Conservation (phyloP, 352 stramenopile species). For the Globisporangium orthogonon region DNA sequence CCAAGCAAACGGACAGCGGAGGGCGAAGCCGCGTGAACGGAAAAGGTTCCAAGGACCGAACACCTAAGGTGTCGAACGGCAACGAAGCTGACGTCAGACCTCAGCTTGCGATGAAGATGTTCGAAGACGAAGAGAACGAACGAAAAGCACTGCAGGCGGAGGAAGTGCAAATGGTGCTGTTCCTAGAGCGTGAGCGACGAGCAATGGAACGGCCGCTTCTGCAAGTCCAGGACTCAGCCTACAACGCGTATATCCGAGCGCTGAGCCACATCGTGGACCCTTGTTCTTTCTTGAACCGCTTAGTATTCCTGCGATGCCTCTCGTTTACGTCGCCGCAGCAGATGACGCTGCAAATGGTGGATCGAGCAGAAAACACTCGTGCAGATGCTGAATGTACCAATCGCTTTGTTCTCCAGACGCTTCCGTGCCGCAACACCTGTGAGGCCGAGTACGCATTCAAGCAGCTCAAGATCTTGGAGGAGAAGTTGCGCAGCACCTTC, state of each 20-base stretch:
- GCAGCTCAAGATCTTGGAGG: slow-evolving; percentile 28
- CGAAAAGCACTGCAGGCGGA: slow-evolving; percentile 34
- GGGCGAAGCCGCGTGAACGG: background rate
- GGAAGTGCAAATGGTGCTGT: slow-evolving; percentile 39
- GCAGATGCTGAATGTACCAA: slow-evolving; percentile 10
- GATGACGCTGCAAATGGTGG: slow-evolving; percentile 28
- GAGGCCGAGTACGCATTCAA: slow-evolving; percentile 30
- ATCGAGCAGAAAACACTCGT: slow-evolving; percentile 13
- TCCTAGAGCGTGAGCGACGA: slow-evolving; percentile 36
- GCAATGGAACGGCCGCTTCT: slow-evolving; percentile 34
- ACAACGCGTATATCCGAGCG: slow-evolving; percentile 41
- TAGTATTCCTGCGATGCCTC: slow-evolving; percentile 47
- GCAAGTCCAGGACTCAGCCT: slow-evolving; percentile 36
- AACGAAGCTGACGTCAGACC: slow-evolving; percentile 7
- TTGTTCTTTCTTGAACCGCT: slow-evolving; percentile 31
- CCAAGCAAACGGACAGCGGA: background rate
- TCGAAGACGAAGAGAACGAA: slow-evolving; percentile 43
- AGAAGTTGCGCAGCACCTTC: slow-evolving; percentile 31
- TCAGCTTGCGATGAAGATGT: slow-evolving; percentile 19
- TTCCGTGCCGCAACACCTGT: slow-evolving; percentile 35
- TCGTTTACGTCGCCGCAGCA: slow-evolving; percentile 26
- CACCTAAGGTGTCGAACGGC: background rate
- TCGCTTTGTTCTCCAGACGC: slow-evolving; percentile 32
- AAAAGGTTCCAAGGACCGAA: slow-evolving; percentile 8
- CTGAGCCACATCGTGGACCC: slow-evolving; percentile 48